Percentiles rank a stretch among this genome's conserved stretches.
These are phyloP conservation scores for Arabidopsis lyrata DNA, from an alignment of 441 rosid genomes.

Conservation along the genomic window DNA sequence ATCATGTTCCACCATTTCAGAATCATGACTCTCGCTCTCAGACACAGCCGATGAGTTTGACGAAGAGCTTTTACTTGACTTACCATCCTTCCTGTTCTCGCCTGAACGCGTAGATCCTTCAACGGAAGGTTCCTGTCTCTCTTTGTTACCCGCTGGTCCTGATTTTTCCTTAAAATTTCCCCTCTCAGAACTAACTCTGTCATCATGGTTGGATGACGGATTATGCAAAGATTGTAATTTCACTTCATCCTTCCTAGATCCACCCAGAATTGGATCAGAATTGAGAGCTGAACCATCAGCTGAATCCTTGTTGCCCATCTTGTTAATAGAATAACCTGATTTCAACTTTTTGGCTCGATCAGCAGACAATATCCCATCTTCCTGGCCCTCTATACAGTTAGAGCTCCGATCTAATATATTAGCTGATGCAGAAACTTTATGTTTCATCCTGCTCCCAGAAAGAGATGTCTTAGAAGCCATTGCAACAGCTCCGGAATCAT, in stretches of 20 bases:
- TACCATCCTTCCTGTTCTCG: conserved; percentile 52
- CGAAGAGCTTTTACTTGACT: conserved; percentile 48
- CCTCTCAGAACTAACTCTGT: conserved; percentile 25
- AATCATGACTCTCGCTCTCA: conserved; percentile 77
- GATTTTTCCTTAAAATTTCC: conserved; percentile 42
- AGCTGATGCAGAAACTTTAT: conserved; percentile 47
- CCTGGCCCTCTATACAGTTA: conserved; percentile 63
- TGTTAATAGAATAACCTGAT: conserved; percentile 42
- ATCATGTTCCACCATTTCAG: conserved; percentile 89
- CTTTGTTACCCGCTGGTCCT: conserved; percentile 49
- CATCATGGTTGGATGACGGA: conserved; percentile 36
- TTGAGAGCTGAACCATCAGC: conserved; percentile 53
- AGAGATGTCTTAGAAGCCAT: conserved; percentile 46
- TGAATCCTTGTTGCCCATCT: conserved; percentile 52
- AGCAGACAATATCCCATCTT: conserved; percentile 61
- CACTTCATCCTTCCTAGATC: conserved; percentile 49
- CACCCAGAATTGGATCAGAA: conserved; percentile 56
- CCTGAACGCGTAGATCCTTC: conserved; percentile 50
- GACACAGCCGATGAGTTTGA: conserved; percentile 53
- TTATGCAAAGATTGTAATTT: conserved; percentile 50
- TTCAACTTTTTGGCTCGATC: conserved; percentile 51
- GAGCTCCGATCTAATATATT: conserved; percentile 48
- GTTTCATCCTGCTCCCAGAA: conserved; percentile 46
- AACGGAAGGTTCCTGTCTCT: conserved; percentile 44
- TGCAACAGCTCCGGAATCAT: conserved; percentile 52